Evolutionary conservation across 1,284 basidiomycete genomes (phyloP).

Genomic region (Coniophora puteana): DNA sequence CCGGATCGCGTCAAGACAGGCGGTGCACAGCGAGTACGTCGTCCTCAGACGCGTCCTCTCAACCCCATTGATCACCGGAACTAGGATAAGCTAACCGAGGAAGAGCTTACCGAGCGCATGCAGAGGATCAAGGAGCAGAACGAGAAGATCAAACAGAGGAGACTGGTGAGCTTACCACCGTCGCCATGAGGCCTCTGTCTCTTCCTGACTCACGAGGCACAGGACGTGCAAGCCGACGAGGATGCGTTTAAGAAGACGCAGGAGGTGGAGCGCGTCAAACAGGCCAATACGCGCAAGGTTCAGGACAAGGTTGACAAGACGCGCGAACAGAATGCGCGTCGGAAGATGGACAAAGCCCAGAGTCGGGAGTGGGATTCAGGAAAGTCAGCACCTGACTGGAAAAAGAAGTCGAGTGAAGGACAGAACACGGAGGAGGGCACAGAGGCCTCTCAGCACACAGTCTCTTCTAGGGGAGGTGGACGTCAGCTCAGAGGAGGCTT

Average conservation of each 20-base stretch:
- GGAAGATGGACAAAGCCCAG: slow-evolving; percentile 75
- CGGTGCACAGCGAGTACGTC: slow-evolving; percentile 58
- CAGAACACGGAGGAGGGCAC: slow-evolving; percentile 6
- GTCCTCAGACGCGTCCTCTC: not conserved
- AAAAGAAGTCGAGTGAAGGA: slow-evolving; percentile 17
- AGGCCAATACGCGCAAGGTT: slow-evolving; percentile 54
- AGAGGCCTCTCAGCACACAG: not conserved
- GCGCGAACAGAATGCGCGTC: slow-evolving; percentile 70
- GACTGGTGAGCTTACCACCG: slow-evolving; percentile 45
- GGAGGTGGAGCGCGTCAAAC: slow-evolving; percentile 52
- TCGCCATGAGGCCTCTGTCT: no score
- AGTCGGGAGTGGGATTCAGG: slow-evolving; percentile 80
- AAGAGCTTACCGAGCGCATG: slow-evolving; percentile 71
- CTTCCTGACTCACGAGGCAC: slow-evolving; percentile 7
- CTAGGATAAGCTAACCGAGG: slow-evolving; percentile 72
- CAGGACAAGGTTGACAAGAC: slow-evolving; percentile 64
- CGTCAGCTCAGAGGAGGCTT: slow-evolving; percentile 28
- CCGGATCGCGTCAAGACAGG: slow-evolving; percentile 77
- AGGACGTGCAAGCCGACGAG: slow-evolving; percentile 78
- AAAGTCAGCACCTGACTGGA: slow-evolving; percentile 52
- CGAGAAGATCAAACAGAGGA: slow-evolving; percentile 76
- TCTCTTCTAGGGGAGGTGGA: slow-evolving; percentile 14
- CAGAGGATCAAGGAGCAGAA: slow-evolving; percentile 72
- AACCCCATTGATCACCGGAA: slow-evolving; percentile 13
- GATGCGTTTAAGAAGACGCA: slow-evolving; percentile 69